phyloP scores from a whole-genome alignment of 441 rosid species.

The Aleurites moluccanus region DNA sequence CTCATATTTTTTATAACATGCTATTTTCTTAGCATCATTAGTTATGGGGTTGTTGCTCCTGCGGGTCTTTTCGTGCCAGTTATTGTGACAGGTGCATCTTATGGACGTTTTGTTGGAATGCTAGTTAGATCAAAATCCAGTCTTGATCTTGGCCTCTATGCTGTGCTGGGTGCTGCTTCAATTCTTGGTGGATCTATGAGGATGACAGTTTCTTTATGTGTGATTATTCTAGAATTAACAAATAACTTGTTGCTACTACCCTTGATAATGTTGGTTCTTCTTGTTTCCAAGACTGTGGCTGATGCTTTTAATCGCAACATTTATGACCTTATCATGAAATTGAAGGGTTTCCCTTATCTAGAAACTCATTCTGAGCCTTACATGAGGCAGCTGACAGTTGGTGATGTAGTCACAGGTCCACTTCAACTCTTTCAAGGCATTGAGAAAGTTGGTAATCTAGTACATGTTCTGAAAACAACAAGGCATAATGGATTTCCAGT shows the following conservation, averaged over 20 bases:
- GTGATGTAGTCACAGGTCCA: constrained; percentile 76
- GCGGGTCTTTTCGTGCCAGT: constrained; percentile 85
- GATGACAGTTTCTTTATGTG: constrained; percentile 79
- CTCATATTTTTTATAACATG: constrained; percentile 65
- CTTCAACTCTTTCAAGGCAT: constrained; percentile 62
- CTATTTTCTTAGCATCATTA: constrained; percentile 64
- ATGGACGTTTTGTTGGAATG: constrained; percentile 78
- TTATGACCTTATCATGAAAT: constrained; percentile 77
- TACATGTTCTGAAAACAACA: constrained; percentile 67
- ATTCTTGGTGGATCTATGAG: constrained; percentile 92
- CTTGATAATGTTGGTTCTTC: constrained; percentile 83
- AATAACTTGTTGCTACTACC: constrained; percentile 74
- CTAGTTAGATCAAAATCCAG: constrained; percentile 46
- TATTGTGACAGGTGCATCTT: constrained; percentile 79
- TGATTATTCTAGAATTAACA: constrained; percentile 79
- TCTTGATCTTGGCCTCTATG: constrained; percentile 75
- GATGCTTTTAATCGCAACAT: constrained; percentile 75
- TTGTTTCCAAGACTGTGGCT: constrained; percentile 80
- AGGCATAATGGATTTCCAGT: constrained; percentile 82
- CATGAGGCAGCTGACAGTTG: constrained; percentile 81
- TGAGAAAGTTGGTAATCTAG: constrained; percentile 67
- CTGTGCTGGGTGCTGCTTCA: constrained; percentile 88
- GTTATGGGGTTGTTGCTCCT: constrained; percentile 84
- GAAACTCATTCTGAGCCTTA: constrained; percentile 74
- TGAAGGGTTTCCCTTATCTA: constrained; percentile 81